A percentile compares a stretch with the other conserved stretches of the same genome.
phyloP scores from a whole-genome alignment of 768 basidiomycete genomes.

The Termitomyces sp. region DNA sequence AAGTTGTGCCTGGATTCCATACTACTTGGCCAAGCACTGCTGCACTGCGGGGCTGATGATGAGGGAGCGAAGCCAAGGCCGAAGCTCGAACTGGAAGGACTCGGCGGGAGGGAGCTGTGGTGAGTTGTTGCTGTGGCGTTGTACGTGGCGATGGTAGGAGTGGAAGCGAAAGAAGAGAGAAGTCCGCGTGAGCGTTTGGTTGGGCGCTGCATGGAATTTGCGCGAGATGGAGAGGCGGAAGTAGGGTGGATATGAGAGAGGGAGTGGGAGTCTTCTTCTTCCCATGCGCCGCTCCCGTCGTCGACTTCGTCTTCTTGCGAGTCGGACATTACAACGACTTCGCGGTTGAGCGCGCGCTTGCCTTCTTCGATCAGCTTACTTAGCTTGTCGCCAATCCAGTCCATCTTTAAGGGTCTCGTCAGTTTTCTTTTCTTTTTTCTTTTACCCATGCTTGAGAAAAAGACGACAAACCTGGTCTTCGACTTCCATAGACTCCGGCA shows the following conservation, averaged over 20 bases:
- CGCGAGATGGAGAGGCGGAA: slow-evolving; percentile 20
- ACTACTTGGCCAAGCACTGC: slow-evolving; percentile 12
- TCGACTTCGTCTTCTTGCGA: slow-evolving; percentile 71
- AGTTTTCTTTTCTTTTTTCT: background rate
- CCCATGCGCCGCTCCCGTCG: slow-evolving; percentile 72
- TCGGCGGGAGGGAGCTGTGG: slow-evolving; percentile 19
- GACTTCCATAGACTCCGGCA: slow-evolving; percentile 28
- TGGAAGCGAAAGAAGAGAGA: slow-evolving; percentile 18
- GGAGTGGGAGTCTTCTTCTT: slow-evolving; percentile 43
- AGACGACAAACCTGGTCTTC: slow-evolving; percentile 38
- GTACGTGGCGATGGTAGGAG: background rate
- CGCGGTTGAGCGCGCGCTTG: slow-evolving; percentile 68
- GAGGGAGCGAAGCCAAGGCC: slow-evolving; percentile 5
- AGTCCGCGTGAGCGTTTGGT: slow-evolving; percentile 18
- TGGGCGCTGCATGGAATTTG: slow-evolving; percentile 20
- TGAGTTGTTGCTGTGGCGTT: slow-evolving; percentile 5
- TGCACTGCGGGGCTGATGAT: slow-evolving; percentile 9
- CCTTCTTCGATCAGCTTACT: slow-evolving; percentile 72
- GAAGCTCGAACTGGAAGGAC: slow-evolving; percentile 10
- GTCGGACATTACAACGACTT: slow-evolving; percentile 77
- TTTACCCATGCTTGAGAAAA: background rate
- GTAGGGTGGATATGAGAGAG: background rate
- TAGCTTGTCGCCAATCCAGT: slow-evolving; percentile 75
- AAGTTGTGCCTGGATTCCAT: slow-evolving; percentile 23
- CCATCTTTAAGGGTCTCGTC: slow-evolving; percentile 48